These are phyloP conservation scores for Zhuliangozyma parablackwelliae DNA, from an alignment of 1,139 yeast genomes.

Conservation along the genomic window DNA sequence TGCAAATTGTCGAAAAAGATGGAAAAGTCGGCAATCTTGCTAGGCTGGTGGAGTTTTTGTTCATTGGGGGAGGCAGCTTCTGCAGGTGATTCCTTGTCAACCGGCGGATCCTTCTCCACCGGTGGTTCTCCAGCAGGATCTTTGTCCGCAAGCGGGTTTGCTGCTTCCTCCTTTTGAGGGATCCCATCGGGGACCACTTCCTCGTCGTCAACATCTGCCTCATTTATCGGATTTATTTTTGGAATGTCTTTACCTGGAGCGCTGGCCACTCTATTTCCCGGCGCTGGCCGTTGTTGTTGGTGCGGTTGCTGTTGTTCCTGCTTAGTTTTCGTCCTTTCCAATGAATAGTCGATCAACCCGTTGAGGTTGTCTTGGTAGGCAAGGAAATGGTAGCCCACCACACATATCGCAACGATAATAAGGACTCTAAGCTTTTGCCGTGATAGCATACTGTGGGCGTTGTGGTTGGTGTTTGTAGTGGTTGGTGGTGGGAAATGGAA, in stretches of 20 bases:
- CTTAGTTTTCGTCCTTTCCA: neutral
- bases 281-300: slow-evolving; percentile 3
- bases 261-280: slow-evolving; percentile 6
- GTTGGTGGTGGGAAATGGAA: too few species aligned
- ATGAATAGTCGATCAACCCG: slow-evolving; percentile 1
- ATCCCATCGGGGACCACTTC: neutral
- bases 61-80: neutral
- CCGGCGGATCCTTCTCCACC: neutral
- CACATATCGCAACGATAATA: slow-evolving; percentile 3
- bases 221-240: slow-evolving; percentile 5
- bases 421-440: slow-evolving; percentile 4
- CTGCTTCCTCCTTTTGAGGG: neutral
- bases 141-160: neutral
- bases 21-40: slow-evolving; percentile 19
- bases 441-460: slow-evolving; percentile 1
- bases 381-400: slow-evolving; percentile 4
- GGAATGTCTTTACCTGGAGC: slow-evolving; percentile 7
- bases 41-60: neutral
- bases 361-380: slow-evolving; percentile 1
- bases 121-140: neutral
- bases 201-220: neutral
- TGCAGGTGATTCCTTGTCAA: too few species aligned
- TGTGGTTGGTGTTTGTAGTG: too few species aligned
- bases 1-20: slow-evolving; percentile 31
- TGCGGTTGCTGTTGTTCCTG: neutral